Evolutionary conservation across 768 basidiomycete genomes (phyloP).

Genomic region (Coprinellus micaceus): DNA sequence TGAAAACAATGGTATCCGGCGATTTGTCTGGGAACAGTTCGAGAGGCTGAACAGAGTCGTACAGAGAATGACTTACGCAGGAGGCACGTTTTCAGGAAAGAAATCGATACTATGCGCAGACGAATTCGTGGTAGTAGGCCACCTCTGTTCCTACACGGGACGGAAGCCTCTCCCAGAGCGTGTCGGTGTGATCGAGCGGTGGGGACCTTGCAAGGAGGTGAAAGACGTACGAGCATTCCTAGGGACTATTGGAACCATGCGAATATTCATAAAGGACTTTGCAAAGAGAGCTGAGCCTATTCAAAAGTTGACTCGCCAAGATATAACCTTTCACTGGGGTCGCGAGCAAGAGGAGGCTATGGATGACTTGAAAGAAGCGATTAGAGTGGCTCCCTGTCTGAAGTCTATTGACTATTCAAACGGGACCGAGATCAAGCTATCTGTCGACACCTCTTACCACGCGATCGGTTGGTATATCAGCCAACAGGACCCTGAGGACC

Average conservation of each 20-base stretch:
- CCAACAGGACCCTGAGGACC: slow-evolving; percentile 22
- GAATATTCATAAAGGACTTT: slow-evolving; percentile 23
- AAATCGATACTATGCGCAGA: slow-evolving; percentile 30
- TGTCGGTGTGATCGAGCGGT: slow-evolving; percentile 18
- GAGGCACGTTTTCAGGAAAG: slow-evolving; percentile 10
- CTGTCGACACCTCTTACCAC: slow-evolving; percentile 34
- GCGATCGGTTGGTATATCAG: slow-evolving; percentile 31
- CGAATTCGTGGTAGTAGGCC: slow-evolving; percentile 31
- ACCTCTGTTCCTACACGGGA: slow-evolving; percentile 35
- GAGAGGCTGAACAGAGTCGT: slow-evolving; percentile 28
- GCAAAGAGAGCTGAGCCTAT: slow-evolving; percentile 15
- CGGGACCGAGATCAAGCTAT: slow-evolving; percentile 23
- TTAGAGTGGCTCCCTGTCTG: slow-evolving; percentile 22
- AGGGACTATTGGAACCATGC: slow-evolving; percentile 19
- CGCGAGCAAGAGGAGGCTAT: not conserved
- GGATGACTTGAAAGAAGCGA: not conserved
- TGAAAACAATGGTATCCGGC: slow-evolving; percentile 27
- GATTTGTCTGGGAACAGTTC: slow-evolving; percentile 38
- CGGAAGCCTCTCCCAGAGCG: slow-evolving; percentile 17
- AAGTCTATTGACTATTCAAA: slow-evolving; percentile 30
- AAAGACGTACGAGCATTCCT: slow-evolving; percentile 24
- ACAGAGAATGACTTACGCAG: slow-evolving; percentile 20
- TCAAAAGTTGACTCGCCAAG: slow-evolving; percentile 17
- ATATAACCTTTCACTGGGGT: slow-evolving; percentile 9
- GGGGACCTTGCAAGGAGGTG: slow-evolving; percentile 18